Evolutionary conservation across 208 protist genomes (phyloP), one percentile per base, ranked within the genome.

Genomic region (Trypanosoma platydactyli): DNA sequence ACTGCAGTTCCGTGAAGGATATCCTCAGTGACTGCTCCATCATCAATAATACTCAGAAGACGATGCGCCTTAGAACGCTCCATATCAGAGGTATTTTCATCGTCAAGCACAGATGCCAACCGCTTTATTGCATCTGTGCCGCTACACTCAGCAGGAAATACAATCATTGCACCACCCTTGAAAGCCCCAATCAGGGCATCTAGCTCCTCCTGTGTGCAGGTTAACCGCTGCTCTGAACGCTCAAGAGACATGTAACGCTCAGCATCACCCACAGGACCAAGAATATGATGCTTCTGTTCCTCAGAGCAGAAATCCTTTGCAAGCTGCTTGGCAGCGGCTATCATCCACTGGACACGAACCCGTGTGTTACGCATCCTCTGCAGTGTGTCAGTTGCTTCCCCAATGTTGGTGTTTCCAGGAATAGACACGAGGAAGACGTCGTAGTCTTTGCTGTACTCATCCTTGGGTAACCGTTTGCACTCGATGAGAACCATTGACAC

Each of bases 391-490:
- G 91, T 92, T 15, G 79, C 84, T 42, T 91, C 89, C 5, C 83
- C 91, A 48, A 94, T 77, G 53, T 88, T 91, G 5, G 82, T 92
- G 35, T 56, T 64, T 25, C 62, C 74, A 11, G 89, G 77, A 3
- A 88, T 44, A 16, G 80, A 84, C 3, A 80, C 55, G 11, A 94
- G 58, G 63, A 93, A 94, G 12, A 84, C 79, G 55, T 96, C 91
- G 53, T 89, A 92, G 73, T 94, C 88, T 46, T 92, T 92, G 75
- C 88, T 96, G 73, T 96, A 90, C 77, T 94, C 88, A 76, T 96
- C 91, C 76, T 92, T 91, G 1, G 88, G 88, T 24, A 96, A 74
- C 13, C 89, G 89, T 62, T 95, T 95, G 75, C 86, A 92, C 61
- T 96, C 85, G 4, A 96, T 76, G 48, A 96, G 80, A 49, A 96